A percentile compares a stretch with the other conserved stretches of the same genome.
Evolutionary conservation across 768 basidiomycete genomes (phyloP).

Genomic region (Pulveroboletus sp.): DNA sequence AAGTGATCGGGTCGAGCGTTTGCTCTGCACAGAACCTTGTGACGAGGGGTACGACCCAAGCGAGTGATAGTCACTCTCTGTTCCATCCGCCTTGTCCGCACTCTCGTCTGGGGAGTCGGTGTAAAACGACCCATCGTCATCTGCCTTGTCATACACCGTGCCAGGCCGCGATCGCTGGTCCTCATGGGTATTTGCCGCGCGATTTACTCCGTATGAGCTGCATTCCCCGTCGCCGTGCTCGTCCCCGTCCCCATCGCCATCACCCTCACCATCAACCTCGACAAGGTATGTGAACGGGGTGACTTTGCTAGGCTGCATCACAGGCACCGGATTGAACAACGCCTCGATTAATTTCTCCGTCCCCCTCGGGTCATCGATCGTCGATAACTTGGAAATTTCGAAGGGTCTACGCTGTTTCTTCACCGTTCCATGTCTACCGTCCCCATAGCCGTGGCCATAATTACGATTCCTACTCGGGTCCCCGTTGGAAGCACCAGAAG

Average conservation of each 20-base stretch:
- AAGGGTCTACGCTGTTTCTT: constrained; percentile 27
- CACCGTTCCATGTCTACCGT: not conserved
- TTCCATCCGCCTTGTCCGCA: constrained; percentile 1
- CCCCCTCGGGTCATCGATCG: constrained; percentile 53
- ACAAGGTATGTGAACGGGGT: constrained; percentile 37
- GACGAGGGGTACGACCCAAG: constrained; percentile 23
- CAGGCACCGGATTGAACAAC: constrained; percentile 67
- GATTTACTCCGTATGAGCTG: not conserved
- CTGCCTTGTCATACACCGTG: constrained; percentile 3
- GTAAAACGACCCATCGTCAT: constrained; percentile 21
- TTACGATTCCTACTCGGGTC: not conserved
- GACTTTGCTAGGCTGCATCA: constrained; percentile 24
- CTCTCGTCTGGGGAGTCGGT: constrained; percentile 17
- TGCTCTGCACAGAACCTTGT: constrained; percentile 21
- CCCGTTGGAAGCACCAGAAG: not conserved
- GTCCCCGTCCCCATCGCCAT: constrained; percentile 16
- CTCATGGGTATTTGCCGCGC: not conserved
- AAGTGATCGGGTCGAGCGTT: constrained; percentile 17
- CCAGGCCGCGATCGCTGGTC: not conserved
- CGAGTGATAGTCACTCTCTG: constrained; percentile 29
- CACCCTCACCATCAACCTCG: constrained; percentile 24
- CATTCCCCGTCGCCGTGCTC: constrained; percentile 12
- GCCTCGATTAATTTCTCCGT: constrained; percentile 76
- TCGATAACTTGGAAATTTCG: constrained; percentile 39
- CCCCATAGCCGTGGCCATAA: not conserved